Base-by-base conservation (phyloP, 1,284 basidiomycete species). In the Earliella scabrosa region DNA sequence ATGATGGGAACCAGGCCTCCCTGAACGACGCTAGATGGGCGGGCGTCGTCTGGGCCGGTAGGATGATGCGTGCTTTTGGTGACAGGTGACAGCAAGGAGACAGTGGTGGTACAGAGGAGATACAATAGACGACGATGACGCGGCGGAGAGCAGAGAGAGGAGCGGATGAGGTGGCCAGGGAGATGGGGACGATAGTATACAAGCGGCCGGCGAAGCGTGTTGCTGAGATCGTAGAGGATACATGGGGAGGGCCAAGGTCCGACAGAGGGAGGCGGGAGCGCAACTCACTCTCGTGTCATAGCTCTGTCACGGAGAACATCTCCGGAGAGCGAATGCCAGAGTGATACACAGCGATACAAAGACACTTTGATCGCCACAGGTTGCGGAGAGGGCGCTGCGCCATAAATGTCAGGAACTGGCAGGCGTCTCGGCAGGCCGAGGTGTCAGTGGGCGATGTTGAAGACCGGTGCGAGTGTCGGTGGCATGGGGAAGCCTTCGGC, bases 41-140 rank as follows among this genome's bases (percentile, higher is more conserved):
- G 38, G 51, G 35, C 51, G 45, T 43, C 39, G 51, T 31, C 39
- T n/a, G 45, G 38, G 45, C 49, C 48, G 45, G n/a, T n/a, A 35
- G 27, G 47, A 44, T 48, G 57, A 39, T 55, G 56, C 49, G 48
- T 54, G 57, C 60, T 62, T 62, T 62, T 59, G 60, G 48, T 47
- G 57, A 50, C 54, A 43, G 56, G 54, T 52, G 54, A 57, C 27
- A 59, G 60, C 57, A 56, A 44, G 51, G 48, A 45, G 57, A 56
- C 49, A 54, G 36, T 54, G 46, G 23, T 61, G 46, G 44, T 61
- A 61, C 59, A 61, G 31, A 34, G 45, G 52, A 40, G 40, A 43
- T 54, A 62, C 48, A 51, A 32, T 36, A 31, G 29, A 40, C 21
- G 35, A 46, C 13, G 44, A 16, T 5, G 48, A 45, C 41, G 35